These are phyloP conservation scores for Fusarium praegraminearum DNA, from an alignment of 2,329 filamentous ascomycete species.

Conservation along the genomic window DNA sequence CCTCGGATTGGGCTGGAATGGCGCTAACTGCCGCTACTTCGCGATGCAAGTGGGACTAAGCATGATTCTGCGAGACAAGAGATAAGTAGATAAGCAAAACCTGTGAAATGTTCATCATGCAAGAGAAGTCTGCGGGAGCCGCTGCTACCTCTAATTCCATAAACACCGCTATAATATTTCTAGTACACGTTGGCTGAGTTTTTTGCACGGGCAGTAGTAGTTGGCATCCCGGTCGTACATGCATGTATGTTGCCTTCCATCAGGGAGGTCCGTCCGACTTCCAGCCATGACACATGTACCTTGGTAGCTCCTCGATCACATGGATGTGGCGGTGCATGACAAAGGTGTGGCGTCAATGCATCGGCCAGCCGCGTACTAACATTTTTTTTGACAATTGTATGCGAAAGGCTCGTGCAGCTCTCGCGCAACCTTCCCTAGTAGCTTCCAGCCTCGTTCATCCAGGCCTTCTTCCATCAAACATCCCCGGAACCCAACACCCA, in stretches of 20 bases:
- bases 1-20: background rate
- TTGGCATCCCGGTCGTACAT: no score
- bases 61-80: no score
- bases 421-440: constrained; percentile 19
- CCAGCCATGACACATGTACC: no score
- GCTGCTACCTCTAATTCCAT: no score
- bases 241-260: no score
- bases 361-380: constrained; percentile 37
- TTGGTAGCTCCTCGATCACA: background rate
- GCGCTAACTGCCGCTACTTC: background rate
- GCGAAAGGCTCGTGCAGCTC: constrained; percentile 34
- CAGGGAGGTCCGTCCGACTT: no score
- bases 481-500: constrained; percentile 27
- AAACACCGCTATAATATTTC: no score
- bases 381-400: constrained; percentile 18
- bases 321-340: constrained; percentile 31
- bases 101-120: no score
- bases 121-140: no score
- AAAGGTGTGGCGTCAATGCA: constrained; percentile 34
- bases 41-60: background rate
- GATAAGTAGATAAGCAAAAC: no score
- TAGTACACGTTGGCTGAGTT: no score
- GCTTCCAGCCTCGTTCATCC: constrained; percentile 32
- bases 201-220: no score
- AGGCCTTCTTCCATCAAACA: constrained; percentile 18